Conservation (phyloP, 2,329 filamentous ascomycete species). For the Sporothrix globosa region DNA sequence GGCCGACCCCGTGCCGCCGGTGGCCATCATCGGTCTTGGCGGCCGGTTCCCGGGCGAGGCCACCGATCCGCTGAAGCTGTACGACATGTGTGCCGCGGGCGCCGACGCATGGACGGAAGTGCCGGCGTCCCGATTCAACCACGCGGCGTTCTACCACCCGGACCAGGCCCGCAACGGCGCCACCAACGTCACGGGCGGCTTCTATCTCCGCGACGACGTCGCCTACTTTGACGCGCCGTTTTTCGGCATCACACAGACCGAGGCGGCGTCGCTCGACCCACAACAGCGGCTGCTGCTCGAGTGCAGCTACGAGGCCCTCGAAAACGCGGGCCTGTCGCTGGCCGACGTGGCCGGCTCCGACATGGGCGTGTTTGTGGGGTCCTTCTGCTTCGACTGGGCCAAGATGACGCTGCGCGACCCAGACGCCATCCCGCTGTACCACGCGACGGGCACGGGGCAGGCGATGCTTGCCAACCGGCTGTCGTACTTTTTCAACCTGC, state of each 20-base stretch:
- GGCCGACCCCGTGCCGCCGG: constrained; percentile 37
- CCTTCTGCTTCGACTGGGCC: constrained; percentile 42
- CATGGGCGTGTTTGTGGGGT: constrained; percentile 38
- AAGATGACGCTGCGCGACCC: constrained; percentile 37
- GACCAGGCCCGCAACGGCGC: constrained; percentile 37
- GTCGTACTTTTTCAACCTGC: constrained; percentile 49
- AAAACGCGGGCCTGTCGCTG: constrained; percentile 39
- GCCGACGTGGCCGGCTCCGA: constrained; percentile 35
- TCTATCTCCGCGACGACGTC: constrained; percentile 40
- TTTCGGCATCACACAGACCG: constrained; percentile 40
- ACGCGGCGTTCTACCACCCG: constrained; percentile 43
- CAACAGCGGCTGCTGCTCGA: constrained; percentile 37
- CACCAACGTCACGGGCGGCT: constrained; percentile 43
- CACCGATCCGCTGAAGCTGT: constrained; percentile 42
- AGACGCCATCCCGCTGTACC: constrained; percentile 40
- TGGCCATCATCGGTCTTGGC: constrained; percentile 47
- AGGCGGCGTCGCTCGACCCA: constrained; percentile 40
- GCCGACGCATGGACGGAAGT: constrained; percentile 33
- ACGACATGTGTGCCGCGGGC: constrained; percentile 40
- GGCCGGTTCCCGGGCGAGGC: constrained; percentile 46
- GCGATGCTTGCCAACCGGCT: constrained; percentile 48
- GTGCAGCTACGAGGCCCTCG: constrained; percentile 40
- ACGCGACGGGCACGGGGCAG: constrained; percentile 44
- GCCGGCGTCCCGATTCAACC: constrained; percentile 43
- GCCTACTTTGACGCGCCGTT: constrained; percentile 41